Evolutionary conservation across 176 grass and related monocot genomes (phyloP).

Genomic region (Bonia amplexicaulis): DNA sequence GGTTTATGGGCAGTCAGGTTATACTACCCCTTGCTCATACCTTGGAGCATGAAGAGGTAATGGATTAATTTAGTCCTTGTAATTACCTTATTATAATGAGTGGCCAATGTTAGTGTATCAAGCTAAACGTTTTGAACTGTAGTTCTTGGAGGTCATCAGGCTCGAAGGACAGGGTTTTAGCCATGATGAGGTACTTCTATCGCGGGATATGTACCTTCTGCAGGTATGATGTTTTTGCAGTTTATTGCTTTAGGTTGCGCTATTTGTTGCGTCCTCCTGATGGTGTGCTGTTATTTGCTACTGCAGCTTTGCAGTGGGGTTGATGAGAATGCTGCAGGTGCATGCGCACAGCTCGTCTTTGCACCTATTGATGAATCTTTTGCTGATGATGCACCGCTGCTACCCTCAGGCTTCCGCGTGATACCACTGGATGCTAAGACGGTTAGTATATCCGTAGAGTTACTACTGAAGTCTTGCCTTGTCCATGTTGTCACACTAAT

Average conservation of each 20-base stretch:
- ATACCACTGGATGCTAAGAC: slow-evolving; percentile 74
- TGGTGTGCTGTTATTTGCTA: neutral
- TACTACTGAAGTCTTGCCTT: neutral
- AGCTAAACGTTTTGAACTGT: neutral
- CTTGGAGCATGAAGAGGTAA: slow-evolving; percentile 91
- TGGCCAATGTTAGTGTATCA: neutral
- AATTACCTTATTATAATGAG: neutral
- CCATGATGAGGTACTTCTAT: slow-evolving; percentile 71
- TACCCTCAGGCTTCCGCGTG: slow-evolving; percentile 89
- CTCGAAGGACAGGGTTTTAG: slow-evolving; percentile 81
- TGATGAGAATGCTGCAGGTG: slow-evolving; percentile 71
- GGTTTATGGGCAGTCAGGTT: slow-evolving; percentile 75
- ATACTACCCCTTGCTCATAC: slow-evolving; percentile 82
- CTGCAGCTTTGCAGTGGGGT: slow-evolving; percentile 75
- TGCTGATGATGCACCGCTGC: slow-evolving; percentile 76
- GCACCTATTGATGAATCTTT: slow-evolving; percentile 95
- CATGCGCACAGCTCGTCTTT: slow-evolving; percentile 90
- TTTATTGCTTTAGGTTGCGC: neutral
- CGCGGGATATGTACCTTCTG: slow-evolving; percentile 78
- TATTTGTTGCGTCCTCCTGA: neutral
- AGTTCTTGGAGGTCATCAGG: slow-evolving; percentile 93
- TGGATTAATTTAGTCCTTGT: neutral
- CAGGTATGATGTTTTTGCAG: slow-evolving; percentile 49
- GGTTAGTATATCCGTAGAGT: slow-evolving; percentile 26
- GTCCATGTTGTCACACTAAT: neutral